Percentiles rank a stretch among this genome's conserved stretches.
Evolutionary conservation across 2,329 filamentous ascomycete genomes (phyloP).

Genomic region (Xylaria sp.): DNA sequence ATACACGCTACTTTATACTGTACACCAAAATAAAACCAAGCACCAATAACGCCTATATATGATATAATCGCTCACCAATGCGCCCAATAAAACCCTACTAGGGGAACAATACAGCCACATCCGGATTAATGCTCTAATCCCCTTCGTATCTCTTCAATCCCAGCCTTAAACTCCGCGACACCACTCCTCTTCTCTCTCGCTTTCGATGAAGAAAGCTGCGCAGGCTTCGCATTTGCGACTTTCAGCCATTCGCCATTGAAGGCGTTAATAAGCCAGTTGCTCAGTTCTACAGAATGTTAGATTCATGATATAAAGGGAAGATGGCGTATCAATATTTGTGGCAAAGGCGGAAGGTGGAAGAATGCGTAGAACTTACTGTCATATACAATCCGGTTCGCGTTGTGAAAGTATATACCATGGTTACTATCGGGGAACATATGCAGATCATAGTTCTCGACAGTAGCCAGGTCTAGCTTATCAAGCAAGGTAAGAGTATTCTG

Average conservation of each 20-base stretch:
- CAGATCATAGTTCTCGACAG: slow-evolving; percentile 92
- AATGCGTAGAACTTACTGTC: slow-evolving; percentile 88
- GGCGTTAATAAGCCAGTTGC: slow-evolving; percentile 92
- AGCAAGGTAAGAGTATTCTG: slow-evolving; percentile 90
- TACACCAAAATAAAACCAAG: not conserved
- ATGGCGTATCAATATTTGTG: not conserved
- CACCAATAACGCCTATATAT: slow-evolving; percentile 12
- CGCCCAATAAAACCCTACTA: not conserved
- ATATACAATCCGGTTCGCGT: slow-evolving; percentile 88
- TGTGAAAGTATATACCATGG: slow-evolving; percentile 94
- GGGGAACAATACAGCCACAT: not conserved
- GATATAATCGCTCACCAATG: not conserved
- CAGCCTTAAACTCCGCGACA: slow-evolving; percentile 30
- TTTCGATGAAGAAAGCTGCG: slow-evolving; percentile 42
- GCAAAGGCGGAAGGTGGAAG: too few species aligned
- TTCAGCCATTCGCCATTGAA: slow-evolving; percentile 96
- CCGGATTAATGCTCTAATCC: slow-evolving; percentile 13
- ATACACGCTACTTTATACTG: too few species aligned
- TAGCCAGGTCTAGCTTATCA: slow-evolving; percentile 81
- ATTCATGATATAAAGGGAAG: slow-evolving; percentile 12
- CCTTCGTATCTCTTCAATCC: slow-evolving; percentile 29
- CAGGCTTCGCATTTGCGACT: slow-evolving; percentile 56
- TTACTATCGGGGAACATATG: slow-evolving; percentile 97
- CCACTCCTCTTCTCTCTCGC: slow-evolving; percentile 35
- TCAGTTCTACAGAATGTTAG: slow-evolving; percentile 66